A percentile compares a stretch with the other conserved stretches of the same genome.
Conservation (phyloP, 306 rosid genomes). For the Ceratonia siliqua region DNA sequence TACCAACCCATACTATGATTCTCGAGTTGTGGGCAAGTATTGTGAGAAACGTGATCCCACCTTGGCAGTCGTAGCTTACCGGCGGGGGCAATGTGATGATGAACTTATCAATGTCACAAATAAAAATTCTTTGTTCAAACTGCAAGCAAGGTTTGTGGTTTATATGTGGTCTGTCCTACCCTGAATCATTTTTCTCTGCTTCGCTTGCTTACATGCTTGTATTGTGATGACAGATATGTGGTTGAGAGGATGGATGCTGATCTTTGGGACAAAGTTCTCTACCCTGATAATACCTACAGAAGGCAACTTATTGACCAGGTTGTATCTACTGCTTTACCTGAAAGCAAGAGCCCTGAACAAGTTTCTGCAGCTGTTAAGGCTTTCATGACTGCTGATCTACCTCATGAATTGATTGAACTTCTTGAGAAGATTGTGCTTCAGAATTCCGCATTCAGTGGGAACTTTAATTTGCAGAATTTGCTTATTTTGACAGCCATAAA, state of each 20-base stretch:
- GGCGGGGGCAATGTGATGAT: constrained; percentile 97
- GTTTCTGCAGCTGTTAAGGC: constrained; percentile 99
- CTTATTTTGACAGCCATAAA: constrained; percentile 95
- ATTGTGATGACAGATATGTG: constrained; percentile 70
- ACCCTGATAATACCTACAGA: constrained; percentile 82
- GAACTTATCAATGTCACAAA: constrained; percentile 96
- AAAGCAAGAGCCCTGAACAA: constrained; percentile 99
- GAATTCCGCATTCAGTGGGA: constrained; percentile 98
- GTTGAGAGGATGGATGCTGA: constrained; percentile 99
- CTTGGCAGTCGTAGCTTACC: constrained; percentile 94
- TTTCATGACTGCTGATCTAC: constrained; percentile 99
- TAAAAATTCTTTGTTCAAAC: constrained; percentile 92
- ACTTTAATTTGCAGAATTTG: constrained; percentile 95
- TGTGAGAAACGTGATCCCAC: constrained; percentile 99
- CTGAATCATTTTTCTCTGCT: constrained; percentile 13
- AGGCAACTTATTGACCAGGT: constrained; percentile 99
- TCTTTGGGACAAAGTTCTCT: constrained; percentile 93
- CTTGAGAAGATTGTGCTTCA: constrained; percentile 99
- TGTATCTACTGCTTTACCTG: constrained; percentile 97
- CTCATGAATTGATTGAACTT: constrained; percentile 97
- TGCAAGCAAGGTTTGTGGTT: constrained; percentile 91
- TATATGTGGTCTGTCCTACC: constrained; percentile 17
- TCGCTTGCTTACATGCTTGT: constrained; percentile 33
- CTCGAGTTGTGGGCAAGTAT: constrained; percentile 98
- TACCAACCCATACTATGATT: constrained; percentile 97